Percentiles rank a stretch among this genome's conserved stretches.
These are phyloP conservation scores for Entonaema liquescens DNA, from an alignment of 495 filamentous ascomycete species.

Conservation along the genomic window DNA sequence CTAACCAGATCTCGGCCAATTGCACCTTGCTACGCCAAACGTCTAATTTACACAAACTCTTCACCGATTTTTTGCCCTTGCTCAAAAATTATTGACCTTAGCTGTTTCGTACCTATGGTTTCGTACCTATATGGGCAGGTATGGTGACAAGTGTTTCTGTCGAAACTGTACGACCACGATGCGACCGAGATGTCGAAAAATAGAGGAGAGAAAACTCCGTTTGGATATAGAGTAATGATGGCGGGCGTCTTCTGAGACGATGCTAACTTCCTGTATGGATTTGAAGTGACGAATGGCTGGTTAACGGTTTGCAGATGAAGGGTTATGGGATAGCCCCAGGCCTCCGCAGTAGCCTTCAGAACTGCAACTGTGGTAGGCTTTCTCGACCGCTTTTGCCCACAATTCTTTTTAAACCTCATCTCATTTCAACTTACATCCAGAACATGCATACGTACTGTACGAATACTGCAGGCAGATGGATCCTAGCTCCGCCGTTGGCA, in stretches of 20 bases:
- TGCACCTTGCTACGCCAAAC: constrained; percentile 23
- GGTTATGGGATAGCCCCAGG: not conserved
- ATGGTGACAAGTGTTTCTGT: constrained; percentile 2
- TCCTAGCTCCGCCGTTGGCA: constrained; percentile 29
- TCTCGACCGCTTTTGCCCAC: constrained; percentile 31
- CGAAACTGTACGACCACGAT: constrained; percentile 16
- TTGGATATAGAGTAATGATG: constrained; percentile 18
- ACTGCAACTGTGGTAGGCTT: constrained; percentile 29
- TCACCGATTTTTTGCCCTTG: constrained; percentile 44
- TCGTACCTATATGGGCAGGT: not conserved
- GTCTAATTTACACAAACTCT: constrained; percentile 39
- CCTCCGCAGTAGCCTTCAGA: constrained; percentile 30
- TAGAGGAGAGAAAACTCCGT: constrained; percentile 25
- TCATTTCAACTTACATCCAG: constrained; percentile 43
- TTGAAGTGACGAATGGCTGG: constrained; percentile 28
- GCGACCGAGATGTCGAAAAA: constrained; percentile 12
- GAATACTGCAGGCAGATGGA: constrained; percentile 40
- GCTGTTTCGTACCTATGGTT: constrained; percentile 5
- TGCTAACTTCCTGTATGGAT: constrained; percentile 19
- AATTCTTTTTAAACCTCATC: constrained; percentile 40
- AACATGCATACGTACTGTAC: constrained; percentile 10
- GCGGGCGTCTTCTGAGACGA: constrained; percentile 41
- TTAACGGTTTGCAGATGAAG: constrained; percentile 9
- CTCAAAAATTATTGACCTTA: not conserved
- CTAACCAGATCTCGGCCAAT: constrained; percentile 39